These are phyloP conservation scores for Globisporangium sylvaticum DNA, from an alignment of 352 stramenopile genomes.

Conservation along the genomic window DNA sequence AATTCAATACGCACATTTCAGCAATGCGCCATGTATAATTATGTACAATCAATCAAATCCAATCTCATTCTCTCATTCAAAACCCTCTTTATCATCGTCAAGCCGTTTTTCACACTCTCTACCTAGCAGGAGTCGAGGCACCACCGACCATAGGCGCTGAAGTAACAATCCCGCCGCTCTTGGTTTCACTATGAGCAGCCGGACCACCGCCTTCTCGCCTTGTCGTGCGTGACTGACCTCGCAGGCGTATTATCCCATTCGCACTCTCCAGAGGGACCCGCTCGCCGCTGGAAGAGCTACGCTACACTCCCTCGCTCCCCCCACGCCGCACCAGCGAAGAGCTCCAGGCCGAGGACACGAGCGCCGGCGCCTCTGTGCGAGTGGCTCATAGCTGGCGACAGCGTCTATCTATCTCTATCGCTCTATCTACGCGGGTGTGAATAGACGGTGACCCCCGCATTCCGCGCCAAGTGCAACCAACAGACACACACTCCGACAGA, in stretches of 20 bases:
- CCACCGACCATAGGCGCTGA: background rate
- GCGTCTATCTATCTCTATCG: background rate
- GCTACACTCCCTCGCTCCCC: background rate
- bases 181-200: background rate
- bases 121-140: background rate
- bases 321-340: background rate
- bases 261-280: background rate
- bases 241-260: background rate
- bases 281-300: background rate
- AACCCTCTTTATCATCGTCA: background rate
- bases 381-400: background rate
- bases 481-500: slow-evolving; percentile 1
- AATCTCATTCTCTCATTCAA: background rate
- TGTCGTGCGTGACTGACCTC: no score
- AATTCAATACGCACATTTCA: background rate
- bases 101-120: background rate
- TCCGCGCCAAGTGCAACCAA: background rate
- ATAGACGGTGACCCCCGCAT: background rate
- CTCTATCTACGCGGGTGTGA: background rate
- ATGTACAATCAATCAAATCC: background rate
- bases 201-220: background rate
- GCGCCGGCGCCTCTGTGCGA: no score
- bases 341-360: background rate
- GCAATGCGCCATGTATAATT: background rate
- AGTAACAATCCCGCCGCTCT: background rate